These are phyloP conservation scores for Parietichytrium sp. DNA, from an alignment of 108 stramenopile genomes.

Conservation along the genomic window DNA sequence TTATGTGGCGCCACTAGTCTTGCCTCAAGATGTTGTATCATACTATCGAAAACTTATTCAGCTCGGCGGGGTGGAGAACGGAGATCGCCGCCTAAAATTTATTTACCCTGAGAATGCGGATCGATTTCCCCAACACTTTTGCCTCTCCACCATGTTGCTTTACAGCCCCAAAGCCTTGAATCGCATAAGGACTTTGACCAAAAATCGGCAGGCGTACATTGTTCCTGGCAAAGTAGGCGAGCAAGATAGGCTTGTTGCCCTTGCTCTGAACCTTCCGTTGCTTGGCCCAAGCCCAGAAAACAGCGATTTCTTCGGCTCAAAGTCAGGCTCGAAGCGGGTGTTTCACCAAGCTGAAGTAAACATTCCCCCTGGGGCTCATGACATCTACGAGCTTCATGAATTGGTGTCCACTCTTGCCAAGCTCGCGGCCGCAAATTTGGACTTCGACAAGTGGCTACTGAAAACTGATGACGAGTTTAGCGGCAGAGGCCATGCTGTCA, in stretches of 20 bases:
- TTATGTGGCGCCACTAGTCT: not conserved
- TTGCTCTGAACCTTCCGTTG: not conserved
- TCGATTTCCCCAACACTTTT: not conserved
- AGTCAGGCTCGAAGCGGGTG: conserved; percentile 8
- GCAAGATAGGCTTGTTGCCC: not conserved
- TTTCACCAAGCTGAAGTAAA: conserved; percentile 19
- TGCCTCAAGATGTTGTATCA: not conserved
- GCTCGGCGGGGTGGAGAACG: not conserved
- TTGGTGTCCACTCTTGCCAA: not conserved
- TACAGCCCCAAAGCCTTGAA: not conserved
- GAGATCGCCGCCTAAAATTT: not conserved
- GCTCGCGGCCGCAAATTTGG: conserved; percentile 13
- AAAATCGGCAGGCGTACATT: not conserved
- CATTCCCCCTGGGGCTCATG: not conserved
- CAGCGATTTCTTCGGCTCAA: not conserved
- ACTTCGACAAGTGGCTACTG: not conserved
- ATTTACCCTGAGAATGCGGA: conserved; percentile 29
- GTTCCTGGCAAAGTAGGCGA: not conserved
- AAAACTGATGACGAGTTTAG: conserved; percentile 25
- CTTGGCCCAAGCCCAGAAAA: not conserved
- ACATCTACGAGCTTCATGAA: not conserved
- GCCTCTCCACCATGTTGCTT: not conserved
- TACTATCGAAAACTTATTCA: conserved; percentile 2
- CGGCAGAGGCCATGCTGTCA: not conserved
- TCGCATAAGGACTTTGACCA: not conserved